A percentile compares a stretch with the other conserved stretches of the same genome.
Conservation (phyloP, 495 filamentous ascomycete species). For the Xylaria longipes region DNA sequence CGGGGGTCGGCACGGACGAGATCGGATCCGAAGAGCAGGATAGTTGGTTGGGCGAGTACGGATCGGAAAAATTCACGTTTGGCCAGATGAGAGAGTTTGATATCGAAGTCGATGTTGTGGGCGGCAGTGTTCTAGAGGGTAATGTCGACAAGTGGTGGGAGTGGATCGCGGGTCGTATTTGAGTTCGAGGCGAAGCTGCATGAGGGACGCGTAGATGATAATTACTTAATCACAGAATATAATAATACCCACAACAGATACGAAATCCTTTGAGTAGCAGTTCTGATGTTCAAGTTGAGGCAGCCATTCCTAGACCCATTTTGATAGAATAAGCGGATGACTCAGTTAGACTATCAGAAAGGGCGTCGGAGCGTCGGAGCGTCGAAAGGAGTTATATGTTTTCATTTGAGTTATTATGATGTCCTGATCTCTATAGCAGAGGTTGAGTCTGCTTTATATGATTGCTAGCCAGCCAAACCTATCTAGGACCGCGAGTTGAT, state of each 20-base stretch:
- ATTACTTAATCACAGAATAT: conserved; percentile 13
- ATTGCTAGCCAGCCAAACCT: conserved; percentile 4
- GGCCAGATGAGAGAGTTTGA: conserved; percentile 81
- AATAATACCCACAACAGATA: background rate
- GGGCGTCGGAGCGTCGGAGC: no score
- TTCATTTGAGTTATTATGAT: conserved; percentile 5
- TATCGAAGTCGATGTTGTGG: conserved; percentile 76
- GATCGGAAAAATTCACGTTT: conserved; percentile 78
- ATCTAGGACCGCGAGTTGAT: conserved; percentile 29
- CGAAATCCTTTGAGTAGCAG: background rate
- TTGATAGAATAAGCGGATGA: no score
- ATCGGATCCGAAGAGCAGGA: conserved; percentile 69
- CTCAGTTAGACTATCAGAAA: background rate
- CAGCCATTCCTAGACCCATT: background rate
- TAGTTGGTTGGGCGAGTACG: conserved; percentile 82
- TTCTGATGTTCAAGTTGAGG: background rate
- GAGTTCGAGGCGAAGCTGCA: background rate
- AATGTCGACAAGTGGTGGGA: conserved; percentile 84
- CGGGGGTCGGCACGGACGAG: conserved; percentile 66
- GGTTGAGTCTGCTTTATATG: conserved; percentile 26
- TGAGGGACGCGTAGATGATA: conserved; percentile 13
- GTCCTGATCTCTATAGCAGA: conserved; percentile 4
- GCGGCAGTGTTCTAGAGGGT: conserved; percentile 77
- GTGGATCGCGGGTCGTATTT: conserved; percentile 69
- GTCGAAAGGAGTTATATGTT: background rate